These are phyloP conservation scores for Leptographium radiaticola DNA, from an alignment of 2,329 filamentous ascomycete genomes.

Conservation along the genomic window DNA sequence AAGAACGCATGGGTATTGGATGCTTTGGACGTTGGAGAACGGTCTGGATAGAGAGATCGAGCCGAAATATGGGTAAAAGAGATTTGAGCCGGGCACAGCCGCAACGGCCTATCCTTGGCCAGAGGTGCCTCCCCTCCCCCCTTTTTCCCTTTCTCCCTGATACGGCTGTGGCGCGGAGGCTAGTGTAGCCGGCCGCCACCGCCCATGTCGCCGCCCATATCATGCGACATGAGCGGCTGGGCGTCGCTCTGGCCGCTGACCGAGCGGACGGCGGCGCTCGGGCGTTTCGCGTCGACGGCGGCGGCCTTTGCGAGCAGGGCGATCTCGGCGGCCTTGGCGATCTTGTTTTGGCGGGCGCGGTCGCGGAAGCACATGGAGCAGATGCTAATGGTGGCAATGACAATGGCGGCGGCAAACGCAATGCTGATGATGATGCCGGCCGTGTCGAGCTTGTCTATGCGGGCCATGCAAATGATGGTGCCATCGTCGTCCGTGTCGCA, in stretches of 20 bases:
- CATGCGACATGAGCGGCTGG: slow-evolving; percentile 14
- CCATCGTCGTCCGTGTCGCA: slow-evolving; percentile 29
- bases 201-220: slow-evolving; percentile 3
- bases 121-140: too few relatives aligned
- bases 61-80: too few relatives aligned
- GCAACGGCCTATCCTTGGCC: too few relatives aligned
- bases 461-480: slow-evolving; percentile 29
- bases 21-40: too few relatives aligned
- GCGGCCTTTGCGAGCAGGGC: slow-evolving; percentile 33
- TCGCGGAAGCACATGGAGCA: slow-evolving; percentile 41
- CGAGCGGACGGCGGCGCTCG: slow-evolving; percentile 16
- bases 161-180: too few relatives aligned
- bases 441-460: slow-evolving; percentile 24
- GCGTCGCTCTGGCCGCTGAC: slow-evolving; percentile 7
- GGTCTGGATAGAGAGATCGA: too few relatives aligned
- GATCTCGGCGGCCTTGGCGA: slow-evolving; percentile 33
- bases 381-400: slow-evolving; percentile 25
- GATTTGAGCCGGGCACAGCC: too few relatives aligned
- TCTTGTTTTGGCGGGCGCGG: slow-evolving; percentile 20
- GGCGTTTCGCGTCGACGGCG: slow-evolving; percentile 23
- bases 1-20: too few relatives aligned
- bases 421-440: slow-evolving; percentile 34
- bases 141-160: too few relatives aligned
- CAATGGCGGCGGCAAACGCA: slow-evolving; percentile 29
- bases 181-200: neutral